Evolutionary conservation across 257 asterid genomes (phyloP).

Genomic region (Ajuga chamaepitys): DNA sequence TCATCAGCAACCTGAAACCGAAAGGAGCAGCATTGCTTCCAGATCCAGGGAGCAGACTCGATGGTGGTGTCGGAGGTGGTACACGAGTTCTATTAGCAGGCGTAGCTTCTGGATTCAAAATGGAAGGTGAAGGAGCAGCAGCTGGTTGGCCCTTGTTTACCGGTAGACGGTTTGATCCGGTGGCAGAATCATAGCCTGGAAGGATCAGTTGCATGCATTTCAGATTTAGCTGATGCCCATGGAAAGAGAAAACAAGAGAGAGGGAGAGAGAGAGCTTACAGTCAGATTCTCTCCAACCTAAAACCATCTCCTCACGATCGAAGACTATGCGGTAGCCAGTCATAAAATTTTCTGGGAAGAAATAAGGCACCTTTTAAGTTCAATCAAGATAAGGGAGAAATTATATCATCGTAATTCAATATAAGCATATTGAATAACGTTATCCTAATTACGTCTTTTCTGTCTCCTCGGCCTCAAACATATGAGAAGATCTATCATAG

Average conservation of each 20-base stretch:
- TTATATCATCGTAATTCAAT: neutral
- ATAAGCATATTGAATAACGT: neutral
- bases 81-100: constrained; percentile 30
- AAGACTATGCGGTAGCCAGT: constrained; percentile 73
- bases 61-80: constrained; percentile 20
- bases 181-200: constrained; percentile 47
- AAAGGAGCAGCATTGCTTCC: constrained; percentile 35
- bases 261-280: constrained; percentile 39
- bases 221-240: neutral
- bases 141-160: constrained; percentile 32
- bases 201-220: neutral
- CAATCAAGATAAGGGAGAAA: neutral
- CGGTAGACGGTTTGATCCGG: constrained; percentile 51
- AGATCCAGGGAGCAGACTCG: constrained; percentile 25
- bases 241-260: neutral
- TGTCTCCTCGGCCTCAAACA: neutral
- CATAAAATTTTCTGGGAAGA: constrained; percentile 80
- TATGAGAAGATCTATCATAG: neutral
- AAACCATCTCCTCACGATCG: constrained; percentile 78
- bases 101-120: constrained; percentile 59
- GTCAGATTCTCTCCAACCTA: constrained; percentile 79
- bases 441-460: neutral
- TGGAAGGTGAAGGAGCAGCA: constrained; percentile 56
- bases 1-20: constrained; percentile 28
- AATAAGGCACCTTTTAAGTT: neutral